Evolutionary conservation across 768 basidiomycete genomes (phyloP).

Genomic region (Suillus alpinus): DNA sequence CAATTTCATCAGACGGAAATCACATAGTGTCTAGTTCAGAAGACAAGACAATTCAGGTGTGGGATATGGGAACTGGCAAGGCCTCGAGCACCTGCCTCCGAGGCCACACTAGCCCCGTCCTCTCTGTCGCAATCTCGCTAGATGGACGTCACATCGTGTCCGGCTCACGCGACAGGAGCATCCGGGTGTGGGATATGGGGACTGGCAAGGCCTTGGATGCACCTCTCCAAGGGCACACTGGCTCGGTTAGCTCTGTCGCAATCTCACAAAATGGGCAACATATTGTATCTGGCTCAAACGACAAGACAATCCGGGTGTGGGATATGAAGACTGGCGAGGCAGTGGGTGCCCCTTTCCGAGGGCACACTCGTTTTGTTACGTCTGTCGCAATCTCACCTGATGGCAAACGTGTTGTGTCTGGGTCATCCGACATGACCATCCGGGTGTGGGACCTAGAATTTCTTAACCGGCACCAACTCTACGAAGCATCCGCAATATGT

Average conservation of each 20-base stretch:
- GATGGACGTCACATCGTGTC: too few relatives aligned
- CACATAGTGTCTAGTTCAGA: too few relatives aligned
- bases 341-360: background rate
- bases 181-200: background rate
- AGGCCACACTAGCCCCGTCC: too few relatives aligned
- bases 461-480: background rate
- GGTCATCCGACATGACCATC: background rate
- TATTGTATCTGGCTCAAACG: background rate
- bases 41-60: too few relatives aligned
- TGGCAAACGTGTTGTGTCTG: background rate
- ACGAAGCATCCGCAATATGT: background rate
- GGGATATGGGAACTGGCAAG: too few relatives aligned
- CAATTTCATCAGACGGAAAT: too few relatives aligned
- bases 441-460: background rate
- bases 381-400: constrained; percentile 13
- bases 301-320: background rate
- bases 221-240: too few relatives aligned
- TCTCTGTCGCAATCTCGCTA: too few relatives aligned
- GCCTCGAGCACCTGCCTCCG: too few relatives aligned
- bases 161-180: background rate
- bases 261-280: background rate
- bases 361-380: constrained; percentile 1
- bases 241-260: too few relatives aligned
- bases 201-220: too few relatives aligned
- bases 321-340: background rate